A percentile compares a stretch with the other conserved stretches of the same genome.
These are phyloP conservation scores for Cordyceps fumosorosea DNA, from an alignment of 2,329 filamentous ascomycete genomes.

Conservation along the genomic window DNA sequence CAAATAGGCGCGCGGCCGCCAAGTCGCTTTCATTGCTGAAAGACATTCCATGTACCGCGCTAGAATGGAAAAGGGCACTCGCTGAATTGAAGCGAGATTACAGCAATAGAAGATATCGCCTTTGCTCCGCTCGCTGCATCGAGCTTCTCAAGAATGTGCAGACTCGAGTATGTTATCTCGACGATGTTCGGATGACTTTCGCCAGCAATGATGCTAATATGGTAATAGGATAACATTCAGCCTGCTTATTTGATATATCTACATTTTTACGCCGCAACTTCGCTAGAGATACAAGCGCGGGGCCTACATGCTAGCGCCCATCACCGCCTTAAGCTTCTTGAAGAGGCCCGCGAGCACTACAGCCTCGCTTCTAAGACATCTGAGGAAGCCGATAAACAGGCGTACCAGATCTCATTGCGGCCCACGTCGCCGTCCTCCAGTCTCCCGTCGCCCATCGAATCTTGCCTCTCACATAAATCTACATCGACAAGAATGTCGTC, in stretches of 20 bases:
- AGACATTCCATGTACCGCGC: constrained; percentile 35
- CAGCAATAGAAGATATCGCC: constrained; percentile 42
- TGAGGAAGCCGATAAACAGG: constrained; percentile 34
- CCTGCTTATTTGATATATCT: constrained; percentile 52
- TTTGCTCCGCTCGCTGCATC: constrained; percentile 45
- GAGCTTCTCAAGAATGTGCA: constrained; percentile 46
- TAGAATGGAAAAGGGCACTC: constrained; percentile 47
- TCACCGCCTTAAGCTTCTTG: constrained; percentile 41
- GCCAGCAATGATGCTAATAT: background rate
- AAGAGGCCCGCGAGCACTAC: constrained; percentile 48
- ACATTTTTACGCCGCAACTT: constrained; percentile 56
- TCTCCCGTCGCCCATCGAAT: constrained; percentile 40
- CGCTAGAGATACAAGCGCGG: constrained; percentile 50
- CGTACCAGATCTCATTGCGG: constrained; percentile 33
- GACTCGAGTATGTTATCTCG: constrained; percentile 31
- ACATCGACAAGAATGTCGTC: constrained; percentile 40
- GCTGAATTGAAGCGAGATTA: constrained; percentile 50
- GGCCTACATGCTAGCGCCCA: constrained; percentile 39
- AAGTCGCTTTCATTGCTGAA: constrained; percentile 16
- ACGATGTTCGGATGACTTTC: background rate
- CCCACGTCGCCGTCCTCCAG: constrained; percentile 33
- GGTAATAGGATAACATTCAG: constrained; percentile 34
- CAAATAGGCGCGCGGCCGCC: constrained; percentile 15
- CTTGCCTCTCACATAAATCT: constrained; percentile 38
- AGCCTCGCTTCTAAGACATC: constrained; percentile 41